Evolutionary conservation across 2,329 filamentous ascomycete species (phyloP).

Genomic region (Venturia oleaginea): DNA sequence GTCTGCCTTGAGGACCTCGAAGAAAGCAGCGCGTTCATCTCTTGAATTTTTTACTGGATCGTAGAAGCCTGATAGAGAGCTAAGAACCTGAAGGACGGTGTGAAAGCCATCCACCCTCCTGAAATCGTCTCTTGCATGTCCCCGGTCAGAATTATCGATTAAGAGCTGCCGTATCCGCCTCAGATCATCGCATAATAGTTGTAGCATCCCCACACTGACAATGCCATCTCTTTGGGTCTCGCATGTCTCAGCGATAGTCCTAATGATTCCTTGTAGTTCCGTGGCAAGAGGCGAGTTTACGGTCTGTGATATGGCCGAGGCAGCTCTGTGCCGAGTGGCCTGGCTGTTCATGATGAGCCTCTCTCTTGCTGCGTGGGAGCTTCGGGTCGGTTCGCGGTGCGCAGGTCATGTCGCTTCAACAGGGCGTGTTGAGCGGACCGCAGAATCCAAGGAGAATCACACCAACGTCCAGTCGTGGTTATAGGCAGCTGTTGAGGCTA

Average conservation of each 20-base stretch:
- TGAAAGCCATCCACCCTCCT: conserved; percentile 73
- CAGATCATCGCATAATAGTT: conserved; percentile 40
- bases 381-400: background rate
- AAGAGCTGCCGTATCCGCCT: conserved; percentile 58
- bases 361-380: conserved; percentile 1
- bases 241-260: conserved; percentile 4
- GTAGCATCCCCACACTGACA: conserved; percentile 4
- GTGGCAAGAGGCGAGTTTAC: background rate
- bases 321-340: conserved; percentile 5
- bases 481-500: background rate
- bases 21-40: conserved; percentile 55
- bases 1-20: conserved; percentile 61
- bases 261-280: conserved; percentile 1
- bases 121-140: conserved; percentile 66
- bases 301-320: conserved; percentile 1
- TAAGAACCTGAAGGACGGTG: conserved; percentile 58
- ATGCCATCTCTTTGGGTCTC: background rate
- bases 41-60: conserved; percentile 53
- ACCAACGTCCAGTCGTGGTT: background rate
- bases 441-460: background rate
- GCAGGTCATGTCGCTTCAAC: background rate
- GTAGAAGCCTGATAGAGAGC: conserved; percentile 67
- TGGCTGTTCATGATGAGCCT: conserved; percentile 4
- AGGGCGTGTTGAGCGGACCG: conserved; percentile 4
- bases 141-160: conserved; percentile 36